Evolutionary conservation across 805 yeast genomes (phyloP), one percentile per base, ranked within the genome.

Genomic region (Pichia membranifaciens): DNA sequence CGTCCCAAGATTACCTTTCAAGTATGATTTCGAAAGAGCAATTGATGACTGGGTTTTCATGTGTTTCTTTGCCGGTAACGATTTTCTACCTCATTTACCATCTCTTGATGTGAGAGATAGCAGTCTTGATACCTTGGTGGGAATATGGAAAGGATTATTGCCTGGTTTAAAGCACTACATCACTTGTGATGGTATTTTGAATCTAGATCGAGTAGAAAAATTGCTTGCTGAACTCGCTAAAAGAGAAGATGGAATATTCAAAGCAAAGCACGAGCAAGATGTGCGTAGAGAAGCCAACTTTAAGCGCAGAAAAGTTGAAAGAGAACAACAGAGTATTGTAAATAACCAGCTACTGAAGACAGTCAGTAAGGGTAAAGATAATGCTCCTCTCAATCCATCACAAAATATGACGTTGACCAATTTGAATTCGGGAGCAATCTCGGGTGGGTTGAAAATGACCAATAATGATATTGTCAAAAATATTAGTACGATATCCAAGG

Each of bases 41-140:
- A 83, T 93, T 51, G 99, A 93, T 62, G 99, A 93, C 67, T 93
- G 99, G 99, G 88, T 93, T 15, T 93, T 93, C 56, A 84, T 93
- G 90, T 91, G 98, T 75, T 93, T 93, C 71, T 93, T 93, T 62
- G 95, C 91, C 54, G 99, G 99, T 66, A 93, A 93, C 62, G 99
- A 93, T 79, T 93, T 93, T 74, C 71, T 93, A 58, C 99, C 99
- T 1, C 98, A 91, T 67, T 70, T 93, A 55, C 98, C 99, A 4
- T 82, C 95, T 28, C 74, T 93, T 47, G 96, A 91, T 59, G 97
- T 93, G 38, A 79, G 99, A 56, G 98, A 93, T 65, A 87, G 87
- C 59, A 90, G 96, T 56, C 85, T 93, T 58, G 96, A 91, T 60
- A 71, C 78, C 21, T 68, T 93, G 45, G 82, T 88, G 12, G 75